Evolutionary conservation across 1,139 yeast species (phyloP).

Genomic region (Entelexis paramagnoliae): DNA sequence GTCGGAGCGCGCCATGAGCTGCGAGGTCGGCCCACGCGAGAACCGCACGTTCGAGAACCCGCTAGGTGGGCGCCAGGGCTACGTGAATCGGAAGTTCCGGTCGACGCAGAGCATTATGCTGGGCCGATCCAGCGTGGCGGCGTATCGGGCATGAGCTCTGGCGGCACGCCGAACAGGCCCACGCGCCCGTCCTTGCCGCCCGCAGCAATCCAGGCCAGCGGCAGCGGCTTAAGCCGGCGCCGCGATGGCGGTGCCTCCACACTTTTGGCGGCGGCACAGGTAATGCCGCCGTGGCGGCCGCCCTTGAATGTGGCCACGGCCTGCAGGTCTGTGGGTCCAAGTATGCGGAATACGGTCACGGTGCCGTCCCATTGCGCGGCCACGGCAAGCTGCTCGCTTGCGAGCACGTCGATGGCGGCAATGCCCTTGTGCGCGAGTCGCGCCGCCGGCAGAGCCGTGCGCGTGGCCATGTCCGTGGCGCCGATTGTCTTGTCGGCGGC

Average conservation of each 20-base stretch:
- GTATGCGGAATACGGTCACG: constrained; percentile 28
- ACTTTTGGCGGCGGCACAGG: constrained; percentile 25
- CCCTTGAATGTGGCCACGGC: constrained; percentile 25
- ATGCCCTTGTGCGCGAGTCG: constrained; percentile 26
- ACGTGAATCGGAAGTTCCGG: constrained; percentile 9
- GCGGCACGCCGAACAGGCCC: constrained; percentile 24
- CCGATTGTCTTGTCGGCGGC: constrained; percentile 32
- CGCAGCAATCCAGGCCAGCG: constrained; percentile 30
- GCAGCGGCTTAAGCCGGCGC: constrained; percentile 17
- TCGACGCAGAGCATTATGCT: not conserved
- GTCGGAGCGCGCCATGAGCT: constrained; percentile 12
- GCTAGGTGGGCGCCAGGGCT: constrained; percentile 7
- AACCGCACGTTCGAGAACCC: constrained; percentile 15
- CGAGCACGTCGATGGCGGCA: constrained; percentile 26
- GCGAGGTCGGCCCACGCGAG: constrained; percentile 3
- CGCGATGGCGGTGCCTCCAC: constrained; percentile 3
- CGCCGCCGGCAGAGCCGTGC: not conserved
- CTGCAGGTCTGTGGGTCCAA: not conserved
- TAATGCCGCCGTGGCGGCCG: constrained; percentile 28
- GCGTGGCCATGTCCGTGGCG: constrained; percentile 13
- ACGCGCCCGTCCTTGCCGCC: constrained; percentile 35
- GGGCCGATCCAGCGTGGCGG: constrained; percentile 16
- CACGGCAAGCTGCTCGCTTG: constrained; percentile 24
- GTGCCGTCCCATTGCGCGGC: constrained; percentile 37
- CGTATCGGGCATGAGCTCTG: constrained; percentile 6